Evolutionary conservation across 2,329 filamentous ascomycete genomes (phyloP), one percentile per base, ranked within the genome.

Genomic region (Chaetomiaceae sp.): DNA sequence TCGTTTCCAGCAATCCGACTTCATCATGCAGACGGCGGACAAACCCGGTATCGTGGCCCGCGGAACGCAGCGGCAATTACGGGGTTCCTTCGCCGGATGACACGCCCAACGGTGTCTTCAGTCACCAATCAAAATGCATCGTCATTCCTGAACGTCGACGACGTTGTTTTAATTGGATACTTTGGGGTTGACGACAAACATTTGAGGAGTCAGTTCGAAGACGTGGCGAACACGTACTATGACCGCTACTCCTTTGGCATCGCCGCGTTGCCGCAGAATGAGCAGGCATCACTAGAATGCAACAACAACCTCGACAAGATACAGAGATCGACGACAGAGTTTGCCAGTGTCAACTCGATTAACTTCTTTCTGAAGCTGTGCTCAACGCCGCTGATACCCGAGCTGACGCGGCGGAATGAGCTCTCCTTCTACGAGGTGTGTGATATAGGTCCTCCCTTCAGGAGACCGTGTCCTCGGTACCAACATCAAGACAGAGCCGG

Each of bases 1-100:
- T 73, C 72, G 0, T 73, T 70, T 48, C 73, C 73, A 2, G 62
- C 72, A 6, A 65, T 76, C 29, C 66, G 72, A 0, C 64, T 70
- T 9, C 71, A 70, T 48, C 62, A 62, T 32, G 56, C 58, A 3
- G 58, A 65, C 20, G 61, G 64, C 2, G 50, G 55, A 4, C 60
- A 61, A 38, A 58, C 54, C 10, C 57, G 68, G 40, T 75, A 75
- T 52, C 65, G 72, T 29, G 73, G 73, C 0, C 62, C 67, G 1
- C 62, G 71, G 17, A 67, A 59, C 36, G 62, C 68, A 0, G 49
- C 60, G 10, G 51, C 63, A 3, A 65, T 67, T 40, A 29, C 50
- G 1, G 22, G 53, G 2, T 65, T 63, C 47, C 49, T 66, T 12
- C 54, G 55, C 4, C 54, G 66, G 20, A 54, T 58, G 22, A 50